These are phyloP conservation scores for Penicillium fuscoglaucum DNA, from an alignment of 2,329 filamentous ascomycete genomes.

Conservation along the genomic window DNA sequence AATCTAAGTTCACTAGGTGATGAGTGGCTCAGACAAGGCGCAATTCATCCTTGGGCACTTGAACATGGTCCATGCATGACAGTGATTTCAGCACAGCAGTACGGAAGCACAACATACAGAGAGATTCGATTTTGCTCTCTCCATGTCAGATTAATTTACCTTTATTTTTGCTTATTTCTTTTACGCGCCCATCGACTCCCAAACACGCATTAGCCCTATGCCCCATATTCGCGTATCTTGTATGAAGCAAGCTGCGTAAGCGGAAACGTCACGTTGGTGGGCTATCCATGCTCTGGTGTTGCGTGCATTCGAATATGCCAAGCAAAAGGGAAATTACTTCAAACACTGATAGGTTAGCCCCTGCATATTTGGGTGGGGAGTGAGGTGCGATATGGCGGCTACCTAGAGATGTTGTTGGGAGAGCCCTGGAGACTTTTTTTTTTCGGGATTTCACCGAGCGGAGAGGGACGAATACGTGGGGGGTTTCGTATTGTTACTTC, in stretches of 20 bases:
- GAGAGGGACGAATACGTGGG: not conserved
- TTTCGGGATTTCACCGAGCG: not conserved
- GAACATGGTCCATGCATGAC: not conserved
- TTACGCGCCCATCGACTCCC: too few species aligned
- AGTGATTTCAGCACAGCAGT: not conserved
- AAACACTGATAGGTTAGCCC: conserved; percentile 16
- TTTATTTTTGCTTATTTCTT: not conserved
- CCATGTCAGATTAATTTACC: not conserved
- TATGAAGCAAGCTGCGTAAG: conserved; percentile 21
- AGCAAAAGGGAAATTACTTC: conserved; percentile 10
- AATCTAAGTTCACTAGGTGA: not conserved
- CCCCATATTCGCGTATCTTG: not conserved
- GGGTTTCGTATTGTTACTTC: not conserved
- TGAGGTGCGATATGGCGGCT: not conserved
- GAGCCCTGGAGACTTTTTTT: not conserved
- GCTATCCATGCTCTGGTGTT: conserved; percentile 1
- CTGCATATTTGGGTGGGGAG: conserved; percentile 19
- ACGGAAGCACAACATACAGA: too few species aligned
- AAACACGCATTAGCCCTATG: not conserved
- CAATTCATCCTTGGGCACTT: not conserved
- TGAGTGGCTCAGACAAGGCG: conserved; percentile 3
- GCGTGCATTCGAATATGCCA: conserved; percentile 6
- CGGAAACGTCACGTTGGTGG: conserved; percentile 23
- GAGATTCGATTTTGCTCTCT: not conserved
- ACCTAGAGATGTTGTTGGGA: not conserved